A percentile compares a stretch with the other conserved stretches of the same genome.
Evolutionary conservation across 2,329 filamentous ascomycete genomes (phyloP).

Genomic region (Mycosphaerella sp.): DNA sequence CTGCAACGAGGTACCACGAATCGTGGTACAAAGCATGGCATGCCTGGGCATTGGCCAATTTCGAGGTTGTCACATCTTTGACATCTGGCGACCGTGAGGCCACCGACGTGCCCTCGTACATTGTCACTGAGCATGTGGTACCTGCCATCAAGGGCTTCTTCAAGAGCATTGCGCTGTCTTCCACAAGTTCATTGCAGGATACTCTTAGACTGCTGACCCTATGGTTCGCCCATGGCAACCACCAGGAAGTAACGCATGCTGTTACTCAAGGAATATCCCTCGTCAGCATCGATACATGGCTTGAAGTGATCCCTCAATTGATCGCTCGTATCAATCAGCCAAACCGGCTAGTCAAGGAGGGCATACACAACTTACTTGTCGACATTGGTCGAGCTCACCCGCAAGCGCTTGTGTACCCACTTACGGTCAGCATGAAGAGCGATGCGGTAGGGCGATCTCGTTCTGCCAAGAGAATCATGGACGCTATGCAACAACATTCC

Average conservation of each 20-base stretch:
- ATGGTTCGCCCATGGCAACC: conserved; percentile 92
- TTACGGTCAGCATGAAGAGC: conserved; percentile 98
- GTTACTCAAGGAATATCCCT: conserved; percentile 86
- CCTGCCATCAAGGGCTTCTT: conserved; percentile 95
- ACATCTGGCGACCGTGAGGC: conserved; percentile 58
- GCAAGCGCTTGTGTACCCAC: conserved; percentile 90
- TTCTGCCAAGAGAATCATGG: conserved; percentile 91
- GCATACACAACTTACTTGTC: conserved; percentile 84
- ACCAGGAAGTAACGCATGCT: conserved; percentile 76
- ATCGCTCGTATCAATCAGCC: conserved; percentile 97
- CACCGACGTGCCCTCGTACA: conserved; percentile 54
- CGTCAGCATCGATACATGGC: conserved; percentile 96
- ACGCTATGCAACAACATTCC: conserved; percentile 94
- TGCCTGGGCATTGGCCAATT: conserved; percentile 96
- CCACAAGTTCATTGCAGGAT: conserved; percentile 89
- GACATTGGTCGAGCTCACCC: conserved; percentile 93
- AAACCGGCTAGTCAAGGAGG: conserved; percentile 77
- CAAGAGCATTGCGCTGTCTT: conserved; percentile 88
- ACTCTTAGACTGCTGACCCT: conserved; percentile 85
- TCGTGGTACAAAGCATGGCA: conserved; percentile 99
- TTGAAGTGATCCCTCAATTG: conserved; percentile 94
- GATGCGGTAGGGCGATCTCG: conserved; percentile 76
- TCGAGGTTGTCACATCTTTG: conserved; percentile 87
- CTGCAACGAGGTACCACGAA: conserved; percentile 89
- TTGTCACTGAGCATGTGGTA: conserved; percentile 81